A percentile compares a stretch with the other conserved stretches of the same genome.
Conservation (phyloP, 2,329 filamentous ascomycete species). For the Cadophora malorum region DNA sequence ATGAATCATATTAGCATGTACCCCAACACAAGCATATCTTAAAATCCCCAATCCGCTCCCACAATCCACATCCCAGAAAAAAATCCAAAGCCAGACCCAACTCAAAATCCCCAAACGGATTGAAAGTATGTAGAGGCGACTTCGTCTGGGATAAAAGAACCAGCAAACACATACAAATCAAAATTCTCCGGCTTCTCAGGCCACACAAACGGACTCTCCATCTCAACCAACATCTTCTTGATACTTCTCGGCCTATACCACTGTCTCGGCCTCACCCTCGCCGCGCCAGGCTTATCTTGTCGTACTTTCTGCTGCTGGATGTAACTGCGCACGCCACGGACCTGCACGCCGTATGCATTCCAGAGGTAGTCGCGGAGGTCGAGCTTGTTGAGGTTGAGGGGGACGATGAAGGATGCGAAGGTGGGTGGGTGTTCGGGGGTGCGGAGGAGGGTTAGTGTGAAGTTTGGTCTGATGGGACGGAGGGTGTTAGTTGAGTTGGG, state of each 20-base stretch:
- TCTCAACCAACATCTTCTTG: conserved; percentile 96
- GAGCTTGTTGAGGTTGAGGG: conserved; percentile 92
- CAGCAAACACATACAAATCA: conserved; percentile 54
- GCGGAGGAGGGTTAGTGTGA: conserved; percentile 79
- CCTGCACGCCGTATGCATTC: conserved; percentile 80
- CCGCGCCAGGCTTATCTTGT: conserved; percentile 52
- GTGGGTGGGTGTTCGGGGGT: conserved; percentile 75
- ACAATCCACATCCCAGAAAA: conserved; percentile 26
- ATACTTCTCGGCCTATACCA: conserved; percentile 74
- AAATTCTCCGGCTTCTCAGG: conserved; percentile 71
- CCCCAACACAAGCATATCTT: neutral
- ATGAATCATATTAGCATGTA: neutral
- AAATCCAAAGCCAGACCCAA: neutral
- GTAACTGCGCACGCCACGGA: conserved; percentile 76
- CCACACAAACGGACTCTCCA: conserved; percentile 88
- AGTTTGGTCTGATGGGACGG: conserved; percentile 69
- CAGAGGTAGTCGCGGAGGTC: conserved; percentile 95
- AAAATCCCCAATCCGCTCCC: neutral
- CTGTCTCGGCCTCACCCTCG: conserved; percentile 53
- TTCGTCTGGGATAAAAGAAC: conserved; percentile 7
- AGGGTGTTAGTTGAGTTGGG: neutral
- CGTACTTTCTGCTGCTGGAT: conserved; percentile 73
- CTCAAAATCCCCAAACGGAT: too few relatives aligned
- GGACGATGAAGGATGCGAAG: conserved; percentile 89
- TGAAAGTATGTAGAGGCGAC: neutral